Base-by-base conservation (phyloP, 140 eudicot species). In the Bidens hawaiensis region DNA sequence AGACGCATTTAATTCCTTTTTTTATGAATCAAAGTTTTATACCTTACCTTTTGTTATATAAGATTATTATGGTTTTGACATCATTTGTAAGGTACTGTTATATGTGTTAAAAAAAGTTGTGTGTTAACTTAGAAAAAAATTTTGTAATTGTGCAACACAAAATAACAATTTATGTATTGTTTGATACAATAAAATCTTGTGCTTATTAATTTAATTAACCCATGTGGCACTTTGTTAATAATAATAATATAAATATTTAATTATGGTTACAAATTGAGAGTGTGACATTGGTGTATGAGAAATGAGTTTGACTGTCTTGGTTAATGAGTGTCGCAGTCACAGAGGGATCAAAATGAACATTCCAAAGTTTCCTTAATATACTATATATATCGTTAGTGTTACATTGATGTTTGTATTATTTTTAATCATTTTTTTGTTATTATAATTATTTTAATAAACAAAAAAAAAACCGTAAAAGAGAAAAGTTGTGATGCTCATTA, bases 261-360 rank as follows among this genome's bases (percentile, higher is more conserved):
- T 5, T 19, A 52, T 62, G 18, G 65, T 72, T 72, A 60, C 58
- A 52, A 54, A 26, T 13, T 50, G 31, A 54, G n/a, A 6, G 9
- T 64, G 45, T 26, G 60, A 2, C 71, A 53, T 72, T 72, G 72
- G 65, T 71, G 58, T 6, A 56, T 73, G 65, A 55, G 67, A 72
- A 54, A 64, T 64, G 67, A 54, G 72, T 56, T 73, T 73, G 78
- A 73, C 72, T 26, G 41, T 34, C 61, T 73, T 73, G 78, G 72
- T 73, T 65, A 56, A 33, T 23, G 78, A 25, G 58, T 61, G 48
- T 52, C 15, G 16, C 28, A 10, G 51, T 34, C 18, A 66, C 5
- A 42, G 25, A 54, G 61, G 42, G 18, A 24, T 28, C 40, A 55
- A 27, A 27, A 16, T 56, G 45, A 31, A 56, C 31, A 56, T 56